Percentiles rank a stretch among this genome's conserved stretches.
Evolutionary conservation across 495 filamentous ascomycete genomes (phyloP).

Genomic region (Daldinia loculata): DNA sequence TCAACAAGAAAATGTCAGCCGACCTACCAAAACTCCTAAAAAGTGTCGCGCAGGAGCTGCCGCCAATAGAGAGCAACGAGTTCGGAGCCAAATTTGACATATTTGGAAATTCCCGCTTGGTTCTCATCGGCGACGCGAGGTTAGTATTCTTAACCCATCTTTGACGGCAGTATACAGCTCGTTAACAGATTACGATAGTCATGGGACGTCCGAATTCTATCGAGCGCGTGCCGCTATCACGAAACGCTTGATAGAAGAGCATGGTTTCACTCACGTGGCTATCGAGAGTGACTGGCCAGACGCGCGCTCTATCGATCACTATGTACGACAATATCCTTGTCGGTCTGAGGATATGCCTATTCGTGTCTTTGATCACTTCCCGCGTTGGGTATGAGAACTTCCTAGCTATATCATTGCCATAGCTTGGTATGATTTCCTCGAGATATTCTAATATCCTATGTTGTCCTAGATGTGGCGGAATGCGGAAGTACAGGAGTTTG

Average conservation of each 20-base stretch:
- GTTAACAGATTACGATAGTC: slow-evolving; percentile 9
- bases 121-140: slow-evolving; percentile 30
- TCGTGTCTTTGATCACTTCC: slow-evolving; percentile 60
- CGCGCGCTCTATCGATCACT: slow-evolving; percentile 59
- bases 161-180: no score
- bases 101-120: slow-evolving; percentile 26
- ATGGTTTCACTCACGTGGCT: slow-evolving; percentile 61
- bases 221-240: slow-evolving; percentile 44
- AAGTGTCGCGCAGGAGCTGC: slow-evolving; percentile 16
- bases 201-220: slow-evolving; percentile 34
- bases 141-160: not conserved
- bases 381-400: slow-evolving; percentile 51
- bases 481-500: slow-evolving; percentile 58
- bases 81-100: slow-evolving; percentile 28
- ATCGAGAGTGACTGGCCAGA: slow-evolving; percentile 66
- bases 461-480: slow-evolving; percentile 61
- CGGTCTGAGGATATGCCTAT: slow-evolving; percentile 22
- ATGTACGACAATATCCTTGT: slow-evolving; percentile 45
- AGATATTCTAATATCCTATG: not conserved
- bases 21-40: slow-evolving; percentile 15
- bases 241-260: slow-evolving; percentile 57
- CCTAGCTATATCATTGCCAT: not conserved
- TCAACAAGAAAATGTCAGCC: slow-evolving; percentile 15
- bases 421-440: not conserved
- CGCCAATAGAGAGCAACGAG: slow-evolving; percentile 19